A percentile compares a stretch with the other conserved stretches of the same genome.
These are phyloP conservation scores for Boletus bicolor DNA, from an alignment of 768 basidiomycete genomes.

Conservation along the genomic window DNA sequence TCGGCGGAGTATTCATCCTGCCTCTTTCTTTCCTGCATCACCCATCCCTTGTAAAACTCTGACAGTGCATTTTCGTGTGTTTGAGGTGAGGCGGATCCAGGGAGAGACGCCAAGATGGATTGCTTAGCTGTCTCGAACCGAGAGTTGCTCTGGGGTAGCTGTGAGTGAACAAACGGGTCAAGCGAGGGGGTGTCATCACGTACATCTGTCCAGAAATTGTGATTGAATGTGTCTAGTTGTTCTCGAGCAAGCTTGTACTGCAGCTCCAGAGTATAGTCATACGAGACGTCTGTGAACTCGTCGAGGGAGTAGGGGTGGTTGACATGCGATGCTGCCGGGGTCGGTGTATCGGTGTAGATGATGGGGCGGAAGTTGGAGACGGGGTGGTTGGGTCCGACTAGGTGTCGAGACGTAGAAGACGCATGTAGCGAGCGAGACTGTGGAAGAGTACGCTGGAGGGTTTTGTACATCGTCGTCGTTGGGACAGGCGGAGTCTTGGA, in stretches of 20 bases:
- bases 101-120: conserved; percentile 54
- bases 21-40: conserved; percentile 59
- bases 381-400: conserved; percentile 73
- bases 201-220: conserved; percentile 80
- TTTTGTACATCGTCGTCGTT: background rate
- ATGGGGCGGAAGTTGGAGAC: conserved; percentile 78
- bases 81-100: conserved; percentile 44
- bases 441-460: background rate
- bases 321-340: conserved; percentile 28
- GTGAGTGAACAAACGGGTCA: conserved; percentile 1
- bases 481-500: no score
- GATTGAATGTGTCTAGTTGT: conserved; percentile 71
- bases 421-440: conserved; percentile 18
- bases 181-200: conserved; percentile 22
- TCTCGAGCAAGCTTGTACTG: conserved; percentile 71
- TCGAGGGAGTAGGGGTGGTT: conserved; percentile 74
- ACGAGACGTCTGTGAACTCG: conserved; percentile 51
- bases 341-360: conserved; percentile 61
- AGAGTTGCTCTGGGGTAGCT: conserved; percentile 58
- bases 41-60: conserved; percentile 72
- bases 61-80: conserved; percentile 70
- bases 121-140: conserved; percentile 75
- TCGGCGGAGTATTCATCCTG: conserved; percentile 60
- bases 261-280: conserved; percentile 49
- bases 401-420: conserved; percentile 31